Conservation (phyloP, 1,284 basidiomycete genomes). For the Chalciporus sp. region DNA sequence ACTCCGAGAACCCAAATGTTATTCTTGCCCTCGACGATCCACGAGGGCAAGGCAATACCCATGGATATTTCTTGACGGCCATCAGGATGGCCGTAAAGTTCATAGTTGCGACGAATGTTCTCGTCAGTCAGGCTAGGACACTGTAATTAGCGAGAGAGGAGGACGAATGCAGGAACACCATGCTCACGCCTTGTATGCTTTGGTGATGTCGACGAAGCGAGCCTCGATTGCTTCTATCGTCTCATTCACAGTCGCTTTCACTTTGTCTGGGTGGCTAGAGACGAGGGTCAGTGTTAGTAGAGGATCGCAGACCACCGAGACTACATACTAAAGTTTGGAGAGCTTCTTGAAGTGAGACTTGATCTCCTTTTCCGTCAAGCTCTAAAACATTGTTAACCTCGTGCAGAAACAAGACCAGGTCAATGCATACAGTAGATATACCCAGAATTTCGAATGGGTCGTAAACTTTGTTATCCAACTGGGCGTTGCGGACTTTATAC, state of each 20-base stretch:
- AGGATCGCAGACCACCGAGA: neutral
- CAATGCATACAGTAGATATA: slow-evolving; percentile 59
- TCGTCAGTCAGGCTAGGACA: slow-evolving; percentile 83
- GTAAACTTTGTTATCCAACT: slow-evolving; percentile 75
- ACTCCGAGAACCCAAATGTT: slow-evolving; percentile 88
- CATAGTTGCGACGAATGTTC: slow-evolving; percentile 89
- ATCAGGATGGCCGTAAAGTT: slow-evolving; percentile 94
- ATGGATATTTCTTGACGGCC: slow-evolving; percentile 94
- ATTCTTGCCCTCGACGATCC: slow-evolving; percentile 93
- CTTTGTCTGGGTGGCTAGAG: slow-evolving; percentile 94
- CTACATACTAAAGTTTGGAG: slow-evolving; percentile 82
- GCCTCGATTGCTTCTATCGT: slow-evolving; percentile 90
- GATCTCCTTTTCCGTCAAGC: slow-evolving; percentile 85
- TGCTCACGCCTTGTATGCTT: slow-evolving; percentile 93
- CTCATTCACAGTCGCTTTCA: slow-evolving; percentile 80
- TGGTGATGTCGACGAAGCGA: slow-evolving; percentile 93
- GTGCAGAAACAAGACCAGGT: neutral
- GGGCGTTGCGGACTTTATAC: slow-evolving; percentile 65
- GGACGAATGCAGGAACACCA: neutral
- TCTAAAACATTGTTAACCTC: slow-evolving; percentile 39
- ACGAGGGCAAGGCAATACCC: slow-evolving; percentile 94
- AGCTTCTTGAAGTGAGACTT: slow-evolving; percentile 96
- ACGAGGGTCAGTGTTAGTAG: slow-evolving; percentile 5
- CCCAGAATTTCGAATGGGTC: slow-evolving; percentile 96
- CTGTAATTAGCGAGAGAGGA: neutral